Evolutionary conservation across 805 yeast genomes (phyloP).

Genomic region (Candida argentea): DNA sequence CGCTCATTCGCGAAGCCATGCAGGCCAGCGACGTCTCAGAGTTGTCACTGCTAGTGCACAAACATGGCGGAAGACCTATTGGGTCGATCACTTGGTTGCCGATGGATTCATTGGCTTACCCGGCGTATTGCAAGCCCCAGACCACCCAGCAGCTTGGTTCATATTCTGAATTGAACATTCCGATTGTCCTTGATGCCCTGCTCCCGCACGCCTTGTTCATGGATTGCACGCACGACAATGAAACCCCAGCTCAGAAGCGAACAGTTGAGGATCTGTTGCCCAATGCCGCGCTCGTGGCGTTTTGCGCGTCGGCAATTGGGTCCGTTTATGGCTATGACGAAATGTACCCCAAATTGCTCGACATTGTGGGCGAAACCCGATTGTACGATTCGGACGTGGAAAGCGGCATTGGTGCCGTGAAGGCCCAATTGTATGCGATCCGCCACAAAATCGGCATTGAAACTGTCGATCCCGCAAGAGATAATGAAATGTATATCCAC

Average conservation of each 20-base stretch:
- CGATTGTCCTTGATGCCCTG: slow-evolving; percentile 51
- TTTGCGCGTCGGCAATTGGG: slow-evolving; percentile 90
- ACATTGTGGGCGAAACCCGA: slow-evolving; percentile 71
- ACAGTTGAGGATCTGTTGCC: slow-evolving; percentile 92
- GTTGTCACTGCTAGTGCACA: slow-evolving; percentile 74
- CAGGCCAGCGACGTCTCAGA: slow-evolving; percentile 89
- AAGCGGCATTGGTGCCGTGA: slow-evolving; percentile 70
- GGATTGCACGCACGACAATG: slow-evolving; percentile 98
- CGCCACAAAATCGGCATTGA: slow-evolving; percentile 48
- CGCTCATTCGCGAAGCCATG: slow-evolving; percentile 93
- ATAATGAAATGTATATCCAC: slow-evolving; percentile 86
- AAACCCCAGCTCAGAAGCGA: slow-evolving; percentile 79
- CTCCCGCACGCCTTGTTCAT: slow-evolving; percentile 91
- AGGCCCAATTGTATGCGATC: slow-evolving; percentile 46
- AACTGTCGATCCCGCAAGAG: slow-evolving; percentile 41
- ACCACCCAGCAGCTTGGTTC: slow-evolving; percentile 4
- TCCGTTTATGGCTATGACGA: slow-evolving; percentile 93
- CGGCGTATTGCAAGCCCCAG: slow-evolving; percentile 37
- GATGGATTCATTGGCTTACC: slow-evolving; percentile 62
- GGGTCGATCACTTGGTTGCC: slow-evolving; percentile 84
- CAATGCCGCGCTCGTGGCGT: slow-evolving; percentile 87
- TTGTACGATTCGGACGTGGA: slow-evolving; percentile 42
- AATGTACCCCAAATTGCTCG: slow-evolving; percentile 70
- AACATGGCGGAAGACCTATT: slow-evolving; percentile 92
- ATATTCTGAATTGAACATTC: slow-evolving; percentile 55